Evolutionary conservation across 2,329 filamentous ascomycete genomes (phyloP), one percentile per base, ranked within the genome.

Genomic region (Ciborinia camelliae): DNA sequence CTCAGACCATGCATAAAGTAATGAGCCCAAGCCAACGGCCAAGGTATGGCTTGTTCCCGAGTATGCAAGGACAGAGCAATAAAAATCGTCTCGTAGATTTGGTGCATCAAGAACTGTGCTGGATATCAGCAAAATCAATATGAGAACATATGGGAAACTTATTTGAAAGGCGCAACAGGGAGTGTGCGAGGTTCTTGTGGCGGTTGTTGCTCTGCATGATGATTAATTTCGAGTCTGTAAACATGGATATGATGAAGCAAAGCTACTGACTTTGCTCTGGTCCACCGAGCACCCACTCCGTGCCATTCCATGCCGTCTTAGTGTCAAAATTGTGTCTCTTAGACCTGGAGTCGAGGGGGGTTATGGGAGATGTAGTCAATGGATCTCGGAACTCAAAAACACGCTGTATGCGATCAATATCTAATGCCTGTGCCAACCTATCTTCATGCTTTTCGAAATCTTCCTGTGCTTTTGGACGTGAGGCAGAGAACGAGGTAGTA

Each of bases 1-100:
- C 74, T 98, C 93, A 0, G 92, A 94, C 95, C 94, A 99, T 6
- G 91, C 85, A 75, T 96, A 97, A 5, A 99, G 84, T 43, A 87
- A 81, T 62, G 88, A 86, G 0, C 88, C 89, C 18, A 98, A 81
- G 0, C 91, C 94, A 23, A 98, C 91, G 23, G 92, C 94, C 20
- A 99, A 82, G 18, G 89, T 90, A 62, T 90, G 85, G 59, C 86
- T 84, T 9, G 85, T 90, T 48, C 83, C 77, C 0, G 90, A 96
- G 76, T 97, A 98, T 12, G 95, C 92, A 62, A 99, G 82, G 2
- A 93, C 83, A 0, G 93, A 95, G 77, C 92, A 97, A 75, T 99
- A 99, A 75, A 93, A 99, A 76, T 99, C 94, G 72, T 98, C 92
- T 64, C 92, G 87, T n/a, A 98, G 81, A 60, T 87, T 86, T 3